Conservation (phyloP, 345 rosid genomes). For the Syzygium aqueum region DNA sequence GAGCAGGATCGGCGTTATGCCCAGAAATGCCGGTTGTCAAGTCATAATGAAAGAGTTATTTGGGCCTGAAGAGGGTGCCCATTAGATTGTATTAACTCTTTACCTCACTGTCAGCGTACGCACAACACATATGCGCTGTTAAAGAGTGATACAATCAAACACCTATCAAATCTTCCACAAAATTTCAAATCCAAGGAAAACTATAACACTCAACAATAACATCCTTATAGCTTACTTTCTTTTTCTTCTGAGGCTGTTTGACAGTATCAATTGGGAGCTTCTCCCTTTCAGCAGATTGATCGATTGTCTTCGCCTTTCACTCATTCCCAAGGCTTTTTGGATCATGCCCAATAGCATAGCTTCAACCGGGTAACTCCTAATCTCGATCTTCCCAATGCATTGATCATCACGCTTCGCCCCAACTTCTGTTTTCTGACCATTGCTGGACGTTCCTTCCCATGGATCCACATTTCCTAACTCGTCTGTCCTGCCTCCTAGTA, state of each 20-base stretch:
- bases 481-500: background rate
- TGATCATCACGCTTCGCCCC: background rate
- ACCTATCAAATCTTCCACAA: too few species aligned
- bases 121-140: too few species aligned
- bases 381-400: slow-evolving; percentile 10
- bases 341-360: slow-evolving; percentile 81
- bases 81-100: too few species aligned
- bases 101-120: too few species aligned
- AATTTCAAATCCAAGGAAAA: too few species aligned
- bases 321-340: slow-evolving; percentile 52
- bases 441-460: slow-evolving; percentile 3
- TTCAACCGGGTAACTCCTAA: slow-evolving; percentile 64
- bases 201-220: background rate
- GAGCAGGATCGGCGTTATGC: too few species aligned
- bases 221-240: slow-evolving; percentile 87
- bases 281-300: slow-evolving; percentile 9
- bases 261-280: slow-evolving; percentile 9
- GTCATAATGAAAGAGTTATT: too few species aligned
- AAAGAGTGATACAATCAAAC: too few species aligned
- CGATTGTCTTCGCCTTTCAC: slow-evolving; percentile 13
- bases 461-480: background rate
- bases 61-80: too few species aligned
- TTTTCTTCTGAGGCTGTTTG: slow-evolving; percentile 40
- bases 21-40: too few species aligned
- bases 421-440: background rate